Evolutionary conservation across 176 grass and related monocot genomes (phyloP).

Genomic region (Carex cristatella): DNA sequence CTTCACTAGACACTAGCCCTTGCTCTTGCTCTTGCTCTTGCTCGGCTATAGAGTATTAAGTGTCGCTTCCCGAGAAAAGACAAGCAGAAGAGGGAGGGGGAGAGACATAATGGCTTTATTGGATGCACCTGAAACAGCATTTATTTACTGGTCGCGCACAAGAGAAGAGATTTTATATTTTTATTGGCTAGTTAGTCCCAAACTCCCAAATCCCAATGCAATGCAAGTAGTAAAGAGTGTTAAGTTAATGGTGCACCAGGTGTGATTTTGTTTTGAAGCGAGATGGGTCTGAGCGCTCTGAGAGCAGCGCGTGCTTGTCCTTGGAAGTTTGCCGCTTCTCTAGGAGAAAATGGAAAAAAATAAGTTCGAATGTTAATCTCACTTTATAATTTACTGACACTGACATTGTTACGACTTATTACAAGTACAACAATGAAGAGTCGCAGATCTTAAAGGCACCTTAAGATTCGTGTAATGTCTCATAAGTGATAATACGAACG

Average conservation of each 20-base stretch:
- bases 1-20: not conserved
- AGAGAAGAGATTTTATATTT: too few species aligned
- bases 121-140: not conserved
- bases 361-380: too few species aligned
- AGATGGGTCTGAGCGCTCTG: not conserved
- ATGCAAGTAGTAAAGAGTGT: not conserved
- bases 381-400: too few species aligned
- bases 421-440: not conserved
- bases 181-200: not conserved
- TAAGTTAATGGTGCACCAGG: not conserved
- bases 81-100: slow-evolving; percentile 13
- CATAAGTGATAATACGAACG: not conserved
- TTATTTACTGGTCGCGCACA: not conserved
- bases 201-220: too few species aligned
- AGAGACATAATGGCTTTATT: not conserved
- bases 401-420: not conserved
- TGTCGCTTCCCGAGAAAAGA: slow-evolving; percentile 24
- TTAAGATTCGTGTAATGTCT: slow-evolving; percentile 2
- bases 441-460: not conserved
- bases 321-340: slow-evolving; percentile 21
- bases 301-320: slow-evolving; percentile 29
- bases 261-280: not conserved
- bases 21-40: not conserved
- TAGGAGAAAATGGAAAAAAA: not conserved
- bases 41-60: not conserved